Percentiles rank a stretch among this genome's conserved stretches.
Conservation (phyloP, 169 alveolate species). For the Theileria annulata region DNA sequence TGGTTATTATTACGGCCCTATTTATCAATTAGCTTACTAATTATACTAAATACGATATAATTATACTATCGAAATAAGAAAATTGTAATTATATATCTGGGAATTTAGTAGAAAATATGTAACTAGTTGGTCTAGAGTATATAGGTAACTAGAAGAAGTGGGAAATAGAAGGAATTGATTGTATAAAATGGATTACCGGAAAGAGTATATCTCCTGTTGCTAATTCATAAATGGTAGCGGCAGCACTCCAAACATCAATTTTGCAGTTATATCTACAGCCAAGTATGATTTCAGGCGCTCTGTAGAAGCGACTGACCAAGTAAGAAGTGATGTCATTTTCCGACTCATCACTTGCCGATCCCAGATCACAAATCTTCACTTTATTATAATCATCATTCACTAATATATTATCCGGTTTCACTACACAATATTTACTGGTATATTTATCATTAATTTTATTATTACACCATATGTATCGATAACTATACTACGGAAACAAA, state of each 20-base stretch:
- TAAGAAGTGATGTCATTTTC: constrained; percentile 90
- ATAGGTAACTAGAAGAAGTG: constrained; percentile 74
- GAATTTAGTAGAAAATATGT: constrained; percentile 34
- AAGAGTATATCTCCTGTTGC: constrained; percentile 96
- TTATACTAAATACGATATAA: neutral
- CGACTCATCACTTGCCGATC: constrained; percentile 88
- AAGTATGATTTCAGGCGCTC: constrained; percentile 98
- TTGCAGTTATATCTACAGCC: constrained; percentile 89
- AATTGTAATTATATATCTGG: constrained; percentile 21
- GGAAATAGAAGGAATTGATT: too few species aligned
- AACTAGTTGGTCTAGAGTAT: too few species aligned
- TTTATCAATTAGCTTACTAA: neutral
- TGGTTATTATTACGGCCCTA: constrained; percentile 94
- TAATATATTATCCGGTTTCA: constrained; percentile 95
- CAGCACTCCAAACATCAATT: constrained; percentile 96
- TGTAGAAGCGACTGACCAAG: constrained; percentile 93
- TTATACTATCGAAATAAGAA: neutral
- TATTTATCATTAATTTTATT: too few species aligned
- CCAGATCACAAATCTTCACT: constrained; percentile 95
- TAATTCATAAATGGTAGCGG: constrained; percentile 93
- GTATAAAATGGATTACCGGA: constrained; percentile 77
- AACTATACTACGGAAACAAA: neutral
- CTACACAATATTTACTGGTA: constrained; percentile 23
- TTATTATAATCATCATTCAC: constrained; percentile 82
- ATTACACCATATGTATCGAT: constrained; percentile 1